phyloP scores from a whole-genome alignment of 345 rosid species.

The Eucalyptus brandiana region DNA sequence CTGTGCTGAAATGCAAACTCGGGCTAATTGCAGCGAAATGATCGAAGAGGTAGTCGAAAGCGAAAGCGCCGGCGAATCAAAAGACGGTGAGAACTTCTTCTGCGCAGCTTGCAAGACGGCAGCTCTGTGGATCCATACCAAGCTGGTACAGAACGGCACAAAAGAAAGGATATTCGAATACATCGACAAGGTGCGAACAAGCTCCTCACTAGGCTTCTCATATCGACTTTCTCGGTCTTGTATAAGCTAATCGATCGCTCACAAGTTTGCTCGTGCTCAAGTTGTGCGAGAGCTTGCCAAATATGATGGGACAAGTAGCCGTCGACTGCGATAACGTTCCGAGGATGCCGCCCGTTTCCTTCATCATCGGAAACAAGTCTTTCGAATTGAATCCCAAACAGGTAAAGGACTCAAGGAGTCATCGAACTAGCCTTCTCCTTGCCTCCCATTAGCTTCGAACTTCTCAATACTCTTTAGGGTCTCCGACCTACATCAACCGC shows the following conservation, averaged over 20 bases:
- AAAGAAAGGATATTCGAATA: constrained; percentile 25
- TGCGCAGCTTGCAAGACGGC: constrained; percentile 44
- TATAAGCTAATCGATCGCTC: not conserved
- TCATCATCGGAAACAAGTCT: constrained; percentile 24
- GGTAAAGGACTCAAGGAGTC: constrained; percentile 2
- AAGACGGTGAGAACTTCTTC: not conserved
- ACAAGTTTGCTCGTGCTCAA: not conserved
- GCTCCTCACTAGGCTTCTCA: not conserved
- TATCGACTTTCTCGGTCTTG: not conserved
- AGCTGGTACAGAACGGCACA: constrained; percentile 33
- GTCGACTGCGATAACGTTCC: constrained; percentile 22
- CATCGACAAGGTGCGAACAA: constrained; percentile 18
- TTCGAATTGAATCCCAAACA: constrained; percentile 38
- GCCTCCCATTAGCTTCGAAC: not conserved
- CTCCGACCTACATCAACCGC: not conserved
- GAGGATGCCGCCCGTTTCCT: constrained; percentile 33
- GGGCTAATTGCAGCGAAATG: constrained; percentile 1
- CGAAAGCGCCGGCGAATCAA: not conserved
- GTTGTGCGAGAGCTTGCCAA: constrained; percentile 42
- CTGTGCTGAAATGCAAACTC: not conserved
- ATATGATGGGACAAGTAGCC: constrained; percentile 27
- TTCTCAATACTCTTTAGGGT: not conserved
- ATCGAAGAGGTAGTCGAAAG: constrained; percentile 13
- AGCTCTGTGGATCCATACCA: constrained; percentile 37
- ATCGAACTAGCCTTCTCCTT: not conserved